Evolutionary conservation across 148 eudicot genomes (phyloP), one percentile per base, ranked within the genome.

Genomic region (Arctostaphylos glauca): DNA sequence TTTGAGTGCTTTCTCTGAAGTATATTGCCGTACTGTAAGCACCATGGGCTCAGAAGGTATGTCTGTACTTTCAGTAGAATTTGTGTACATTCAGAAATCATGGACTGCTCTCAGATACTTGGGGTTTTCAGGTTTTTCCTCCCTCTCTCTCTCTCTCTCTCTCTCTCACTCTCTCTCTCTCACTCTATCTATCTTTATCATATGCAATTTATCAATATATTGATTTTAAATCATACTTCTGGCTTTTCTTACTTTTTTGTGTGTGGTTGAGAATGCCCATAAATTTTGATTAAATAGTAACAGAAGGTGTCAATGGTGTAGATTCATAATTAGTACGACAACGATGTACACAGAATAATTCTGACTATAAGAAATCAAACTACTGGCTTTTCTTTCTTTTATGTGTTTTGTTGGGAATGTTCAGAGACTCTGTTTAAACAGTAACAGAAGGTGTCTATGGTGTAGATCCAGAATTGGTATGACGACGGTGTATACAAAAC

Each of bases 101-200:
- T 78, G 81, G 10, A 10, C 25, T 55, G 47, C 50, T 78, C 43
- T 78, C 16, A 58, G 64, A 14, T 67, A 38, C 47, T 77, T 46
- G 50, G 67, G 49, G 3, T 54, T 77, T 23, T 55, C 49, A 78
- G 68, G 46, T 43, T 58, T 56, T 58, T 48, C 16, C 38, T 58
- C 66, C 38, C 38, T 55, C 44, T 18, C 19, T 25, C 71, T 25
- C 43, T 25, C 14, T 7, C 71, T 66, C 43, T 55, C 59, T 3
- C 18, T 16, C 14, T 55, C 16, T 18, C 14, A 55, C 60, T 59
- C 25, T 18, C 73, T 68, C 46, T 54, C 49, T 74, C 76, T 14
- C 76, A 23, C 73, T 68, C 73, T 73, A 62, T 74, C 41, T 74
- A 54, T 74, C 56, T 49, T 3, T 25, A 47, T 74, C 54, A 52